Conservation (phyloP, 2,329 filamentous ascomycete genomes). For the Graphilbum fragrans region DNA sequence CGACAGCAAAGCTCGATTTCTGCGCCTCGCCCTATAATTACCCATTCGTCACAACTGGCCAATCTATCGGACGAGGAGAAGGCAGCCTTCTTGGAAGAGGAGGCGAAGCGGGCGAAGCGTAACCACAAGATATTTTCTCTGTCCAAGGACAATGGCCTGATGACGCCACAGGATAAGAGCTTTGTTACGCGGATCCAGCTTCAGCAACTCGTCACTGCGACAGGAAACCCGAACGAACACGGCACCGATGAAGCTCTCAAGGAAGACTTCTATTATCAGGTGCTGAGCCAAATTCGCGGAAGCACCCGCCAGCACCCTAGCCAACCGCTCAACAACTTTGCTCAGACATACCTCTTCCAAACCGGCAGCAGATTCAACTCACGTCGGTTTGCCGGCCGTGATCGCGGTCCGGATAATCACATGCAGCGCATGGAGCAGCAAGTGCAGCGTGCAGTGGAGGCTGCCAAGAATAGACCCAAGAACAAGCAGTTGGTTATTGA, state of each 20-base stretch:
- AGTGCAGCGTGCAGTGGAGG: conserved; percentile 91
- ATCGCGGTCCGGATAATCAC: conserved; percentile 84
- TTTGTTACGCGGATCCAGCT: conserved; percentile 97
- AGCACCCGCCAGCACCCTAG: conserved; percentile 82
- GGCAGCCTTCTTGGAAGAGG: conserved; percentile 71
- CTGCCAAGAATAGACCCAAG: conserved; percentile 94
- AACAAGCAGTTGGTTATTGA: conserved; percentile 95
- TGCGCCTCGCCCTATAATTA: conserved; percentile 36
- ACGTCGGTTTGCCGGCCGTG: conserved; percentile 50
- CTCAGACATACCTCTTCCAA: conserved; percentile 94
- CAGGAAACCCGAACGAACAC: conserved; percentile 71
- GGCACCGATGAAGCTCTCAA: conserved; percentile 68
- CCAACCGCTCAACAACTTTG: conserved; percentile 90
- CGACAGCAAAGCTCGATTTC: conserved; percentile 43
- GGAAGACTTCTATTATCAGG: conserved; percentile 98
- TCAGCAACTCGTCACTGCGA: conserved; percentile 88
- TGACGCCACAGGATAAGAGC: conserved; percentile 99
- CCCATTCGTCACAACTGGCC: conserved; percentile 62
- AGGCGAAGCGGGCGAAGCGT: conserved; percentile 88
- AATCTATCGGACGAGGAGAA: conserved; percentile 77
- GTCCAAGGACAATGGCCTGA: conserved; percentile 88
- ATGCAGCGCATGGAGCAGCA: conserved; percentile 99
- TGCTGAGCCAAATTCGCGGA: conserved; percentile 87
- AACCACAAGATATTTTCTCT: conserved; percentile 96
- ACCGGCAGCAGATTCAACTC: conserved; percentile 74